These are phyloP conservation scores for Ascochyta fabae DNA, from an alignment of 2,329 filamentous ascomycete species.

Conservation along the genomic window DNA sequence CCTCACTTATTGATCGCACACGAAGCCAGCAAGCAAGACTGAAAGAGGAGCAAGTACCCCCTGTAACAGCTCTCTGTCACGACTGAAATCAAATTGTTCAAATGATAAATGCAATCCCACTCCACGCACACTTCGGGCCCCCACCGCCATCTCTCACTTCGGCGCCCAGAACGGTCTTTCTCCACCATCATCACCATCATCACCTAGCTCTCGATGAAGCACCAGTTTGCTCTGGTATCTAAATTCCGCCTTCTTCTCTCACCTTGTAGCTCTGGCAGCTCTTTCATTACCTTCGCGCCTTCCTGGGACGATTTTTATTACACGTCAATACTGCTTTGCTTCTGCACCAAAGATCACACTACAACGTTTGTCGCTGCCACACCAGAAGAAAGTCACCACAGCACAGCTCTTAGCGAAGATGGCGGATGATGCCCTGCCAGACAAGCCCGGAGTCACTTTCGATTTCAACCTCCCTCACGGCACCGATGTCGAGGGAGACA, in stretches of 20 bases:
- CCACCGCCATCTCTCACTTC: neutral
- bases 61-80: neutral
- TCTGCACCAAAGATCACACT: neutral
- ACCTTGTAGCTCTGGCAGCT: neutral
- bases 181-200: neutral
- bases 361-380: neutral
- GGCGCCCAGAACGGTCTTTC: neutral
- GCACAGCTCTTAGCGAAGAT: neutral
- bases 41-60: too few relatives aligned
- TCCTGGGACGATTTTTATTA: neutral
- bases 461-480: slow-evolving; percentile 23
- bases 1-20: too few relatives aligned
- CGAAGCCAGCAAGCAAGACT: too few relatives aligned
- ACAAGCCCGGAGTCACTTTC: slow-evolving; percentile 5
- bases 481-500: slow-evolving; percentile 3
- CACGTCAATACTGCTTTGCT: neutral
- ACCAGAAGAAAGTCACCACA: neutral
- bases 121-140: neutral
- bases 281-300: neutral
- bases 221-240: neutral
- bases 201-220: neutral
- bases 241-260: neutral
- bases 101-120: neutral
- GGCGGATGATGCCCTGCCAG: neutral
- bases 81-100: neutral